These are phyloP conservation scores for Ceratocystiopsis brevicomis DNA, from an alignment of 2,329 filamentous ascomycete genomes.

Conservation along the genomic window DNA sequence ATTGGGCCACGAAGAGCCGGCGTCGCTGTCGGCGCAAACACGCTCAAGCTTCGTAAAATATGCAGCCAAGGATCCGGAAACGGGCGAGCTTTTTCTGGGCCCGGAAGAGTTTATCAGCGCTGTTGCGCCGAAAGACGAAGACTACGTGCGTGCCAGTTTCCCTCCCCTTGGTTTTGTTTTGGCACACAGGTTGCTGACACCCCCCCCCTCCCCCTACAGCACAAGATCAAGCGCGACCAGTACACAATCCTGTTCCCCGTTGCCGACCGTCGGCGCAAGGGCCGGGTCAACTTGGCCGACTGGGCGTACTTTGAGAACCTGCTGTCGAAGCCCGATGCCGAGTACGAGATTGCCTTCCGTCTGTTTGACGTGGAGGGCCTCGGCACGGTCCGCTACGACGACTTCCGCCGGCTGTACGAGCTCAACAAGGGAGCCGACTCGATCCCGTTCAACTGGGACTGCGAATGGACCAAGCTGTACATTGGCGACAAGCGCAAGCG, in stretches of 20 bases:
- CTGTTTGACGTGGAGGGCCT: constrained; percentile 77
- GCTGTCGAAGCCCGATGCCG: constrained; percentile 81
- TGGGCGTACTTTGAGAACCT: constrained; percentile 92
- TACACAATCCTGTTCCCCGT: constrained; percentile 86
- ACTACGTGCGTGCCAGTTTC: constrained; percentile 53
- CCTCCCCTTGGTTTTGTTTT: neutral
- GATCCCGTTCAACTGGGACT: constrained; percentile 93
- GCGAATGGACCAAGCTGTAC: constrained; percentile 90
- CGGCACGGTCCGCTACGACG: constrained; percentile 74
- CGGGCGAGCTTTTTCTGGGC: constrained; percentile 63
- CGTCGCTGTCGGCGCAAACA: constrained; percentile 53
- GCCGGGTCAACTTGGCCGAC: constrained; percentile 61
- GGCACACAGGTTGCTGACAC: neutral
- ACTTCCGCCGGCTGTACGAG: constrained; percentile 71
- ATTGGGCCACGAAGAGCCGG: constrained; percentile 38
- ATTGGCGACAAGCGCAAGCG: constrained; percentile 73
- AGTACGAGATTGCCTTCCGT: constrained; percentile 97
- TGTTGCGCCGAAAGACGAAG: constrained; percentile 67
- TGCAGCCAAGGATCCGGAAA: constrained; percentile 54
- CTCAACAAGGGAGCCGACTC: constrained; percentile 68
- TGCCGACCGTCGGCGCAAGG: constrained; percentile 59
- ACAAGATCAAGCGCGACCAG: constrained; percentile 94
- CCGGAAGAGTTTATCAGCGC: constrained; percentile 80
- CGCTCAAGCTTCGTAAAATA: constrained; percentile 58
- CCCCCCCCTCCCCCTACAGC: constrained; percentile 30